phyloP scores from a whole-genome alignment of 2,329 filamentous ascomycete genomes.

The Mycogone perniciosa region DNA sequence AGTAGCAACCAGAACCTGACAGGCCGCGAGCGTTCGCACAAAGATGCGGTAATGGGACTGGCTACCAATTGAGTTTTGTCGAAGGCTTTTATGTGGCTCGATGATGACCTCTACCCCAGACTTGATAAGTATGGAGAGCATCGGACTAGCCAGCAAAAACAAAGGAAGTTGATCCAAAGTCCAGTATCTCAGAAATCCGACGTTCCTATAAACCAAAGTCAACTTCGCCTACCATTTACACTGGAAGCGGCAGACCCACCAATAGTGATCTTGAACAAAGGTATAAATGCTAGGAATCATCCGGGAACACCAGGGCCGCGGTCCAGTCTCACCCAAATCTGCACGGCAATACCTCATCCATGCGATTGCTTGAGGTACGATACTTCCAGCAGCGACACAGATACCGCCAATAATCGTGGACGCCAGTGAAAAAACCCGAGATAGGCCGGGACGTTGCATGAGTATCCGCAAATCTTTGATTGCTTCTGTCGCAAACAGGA shows the following conservation, averaged over 20 bases:
- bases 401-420: slow-evolving; percentile 61
- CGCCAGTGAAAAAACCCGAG: slow-evolving; percentile 45
- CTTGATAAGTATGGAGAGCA: slow-evolving; percentile 55
- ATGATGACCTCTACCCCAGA: slow-evolving; percentile 47
- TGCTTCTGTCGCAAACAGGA: slow-evolving; percentile 63
- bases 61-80: slow-evolving; percentile 5
- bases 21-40: slow-evolving; percentile 56
- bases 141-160: slow-evolving; percentile 76
- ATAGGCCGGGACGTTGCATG: slow-evolving; percentile 22
- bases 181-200: slow-evolving; percentile 88
- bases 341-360: slow-evolving; percentile 62
- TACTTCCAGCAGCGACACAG: slow-evolving; percentile 59
- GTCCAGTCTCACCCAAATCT: slow-evolving; percentile 19
- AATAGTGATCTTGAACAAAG: slow-evolving; percentile 86
- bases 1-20: slow-evolving; percentile 65
- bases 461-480: slow-evolving; percentile 31
- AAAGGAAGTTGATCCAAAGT: slow-evolving; percentile 77
- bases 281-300: slow-evolving; percentile 81
- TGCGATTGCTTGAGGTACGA: slow-evolving; percentile 68
- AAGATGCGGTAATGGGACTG: slow-evolving; percentile 23
- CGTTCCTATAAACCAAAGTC: slow-evolving; percentile 55
- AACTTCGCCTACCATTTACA: neutral
- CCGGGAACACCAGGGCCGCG: slow-evolving; percentile 68
- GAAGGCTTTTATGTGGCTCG: slow-evolving; percentile 14
- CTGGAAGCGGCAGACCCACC: slow-evolving; percentile 49